Evolutionary conservation across 176 grass and related monocot genomes (phyloP), one percentile per base, ranked within the genome.

Genomic region (Aegilops bicornis): DNA sequence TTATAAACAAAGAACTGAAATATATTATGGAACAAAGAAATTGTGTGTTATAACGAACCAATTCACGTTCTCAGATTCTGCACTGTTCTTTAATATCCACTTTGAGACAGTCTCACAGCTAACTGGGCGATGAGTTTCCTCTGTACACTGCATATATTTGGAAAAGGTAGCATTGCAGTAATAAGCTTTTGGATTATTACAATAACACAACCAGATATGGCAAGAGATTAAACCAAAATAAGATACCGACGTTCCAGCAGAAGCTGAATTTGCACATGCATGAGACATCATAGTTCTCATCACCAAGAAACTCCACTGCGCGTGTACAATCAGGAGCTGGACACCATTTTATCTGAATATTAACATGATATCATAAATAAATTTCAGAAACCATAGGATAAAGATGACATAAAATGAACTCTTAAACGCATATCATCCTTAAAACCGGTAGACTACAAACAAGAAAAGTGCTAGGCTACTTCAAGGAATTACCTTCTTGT

Each of bases 31-130:
- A 48, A 77, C 17, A 54, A 77, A 36, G 13, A 56, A 67, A 52
- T 36, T 79, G 35, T 73, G 62, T 29, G 64, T 1, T 84, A 60
- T 27, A 45, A 90, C 89, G 61, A 84, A 99, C 97, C 97, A 99
- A 78, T 96, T 99, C 92, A 96, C 92, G 66, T 96, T 99, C 86
- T 99, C 97, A 62, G 97, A 99, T 87, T 99, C 97, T 31, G 94
- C 92, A 33, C 89, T 96, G 75, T 99, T 99, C 79, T 99, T 96
- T 68, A 94, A 80, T 80, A 96, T 80, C 97, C 97, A 99, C 73
- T 90, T 96, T 20, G 92, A 86, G 73, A 99, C 94, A 77, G 92
- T 99, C 82, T 74, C 89, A 33, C 97, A 99, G 66, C 91, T 91
- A 39, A 99, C 92, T 72, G 97, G 97, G 79, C 94, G 90, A 79